phyloP scores from a whole-genome alignment of 208 protist genomes.

The Acanthamoeba polyphaga region DNA sequence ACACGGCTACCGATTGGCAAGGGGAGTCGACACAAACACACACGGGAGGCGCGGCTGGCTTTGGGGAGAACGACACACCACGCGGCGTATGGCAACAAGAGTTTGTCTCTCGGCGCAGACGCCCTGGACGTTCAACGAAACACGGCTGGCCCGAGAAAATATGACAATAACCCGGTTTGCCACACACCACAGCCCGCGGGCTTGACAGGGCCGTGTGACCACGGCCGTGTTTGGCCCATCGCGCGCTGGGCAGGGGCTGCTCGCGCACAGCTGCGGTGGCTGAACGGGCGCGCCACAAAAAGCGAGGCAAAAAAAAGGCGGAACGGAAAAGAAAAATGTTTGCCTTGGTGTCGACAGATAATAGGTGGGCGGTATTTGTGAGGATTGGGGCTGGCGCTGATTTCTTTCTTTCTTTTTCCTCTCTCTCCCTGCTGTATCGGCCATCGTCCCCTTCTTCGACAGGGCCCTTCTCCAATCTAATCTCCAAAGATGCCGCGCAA shows the following conservation, averaged over 20 bases:
- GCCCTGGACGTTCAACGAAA: too few species aligned
- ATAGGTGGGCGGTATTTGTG: constrained; percentile 31
- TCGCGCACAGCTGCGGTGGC: neutral
- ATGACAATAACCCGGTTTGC: neutral
- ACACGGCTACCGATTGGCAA: neutral
- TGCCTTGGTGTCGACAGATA: neutral
- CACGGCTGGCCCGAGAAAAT: too few species aligned
- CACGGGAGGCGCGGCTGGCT: neutral
- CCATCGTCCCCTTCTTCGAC: constrained; percentile 28
- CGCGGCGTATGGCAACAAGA: neutral
- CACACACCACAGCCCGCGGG: too few species aligned
- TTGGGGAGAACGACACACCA: neutral
- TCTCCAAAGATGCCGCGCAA: constrained; percentile 66
- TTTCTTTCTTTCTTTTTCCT: constrained; percentile 59
- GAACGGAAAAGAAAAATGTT: neutral
- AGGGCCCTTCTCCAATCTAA: neutral
- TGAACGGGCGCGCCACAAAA: neutral
- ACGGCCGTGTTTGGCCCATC: too few species aligned
- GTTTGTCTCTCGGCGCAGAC: too few species aligned
- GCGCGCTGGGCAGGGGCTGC: too few species aligned
- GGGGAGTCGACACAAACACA: neutral
- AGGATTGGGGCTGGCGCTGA: neutral
- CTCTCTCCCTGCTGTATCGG: constrained; percentile 43
- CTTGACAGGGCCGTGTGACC: too few species aligned
- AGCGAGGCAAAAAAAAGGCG: neutral